A percentile compares a stretch with the other conserved stretches of the same genome.
Conservation (phyloP, 768 basidiomycete species). For the Boletus pseudo-olivaceus region DNA sequence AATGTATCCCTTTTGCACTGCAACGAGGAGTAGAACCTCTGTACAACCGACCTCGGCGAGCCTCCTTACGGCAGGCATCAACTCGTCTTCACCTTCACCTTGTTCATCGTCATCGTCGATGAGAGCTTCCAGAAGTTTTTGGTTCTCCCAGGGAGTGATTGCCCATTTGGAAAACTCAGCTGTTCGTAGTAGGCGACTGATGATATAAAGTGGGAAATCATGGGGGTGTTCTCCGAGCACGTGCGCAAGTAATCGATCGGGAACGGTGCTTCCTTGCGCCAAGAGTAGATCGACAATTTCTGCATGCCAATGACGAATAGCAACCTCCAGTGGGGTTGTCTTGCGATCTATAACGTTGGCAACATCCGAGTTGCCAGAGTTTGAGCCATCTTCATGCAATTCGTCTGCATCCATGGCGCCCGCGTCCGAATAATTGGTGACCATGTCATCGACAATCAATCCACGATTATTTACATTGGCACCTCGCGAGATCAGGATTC, state of each 20-base stretch:
- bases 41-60: no score
- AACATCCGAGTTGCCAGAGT: neutral
- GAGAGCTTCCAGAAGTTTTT: neutral
- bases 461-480: neutral
- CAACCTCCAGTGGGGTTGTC: neutral
- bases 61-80: no score
- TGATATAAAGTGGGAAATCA: neutral
- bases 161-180: neutral
- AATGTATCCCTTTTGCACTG: neutral
- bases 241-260: neutral
- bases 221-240: neutral
- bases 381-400: neutral
- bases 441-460: neutral
- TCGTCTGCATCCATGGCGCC: neutral
- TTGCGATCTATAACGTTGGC: neutral
- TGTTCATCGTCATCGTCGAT: neutral
- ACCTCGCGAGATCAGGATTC: no score
- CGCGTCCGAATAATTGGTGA: neutral
- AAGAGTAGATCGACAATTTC: conserved; percentile 1
- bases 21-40: neutral
- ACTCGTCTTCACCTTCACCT: no score
- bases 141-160: neutral
- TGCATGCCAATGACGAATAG: neutral
- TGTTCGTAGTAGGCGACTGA: neutral
- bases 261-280: neutral